A percentile compares a stretch with the other conserved stretches of the same genome.
Conservation (phyloP, 768 basidiomycete genomes). For the Gymnopilus junonius region DNA sequence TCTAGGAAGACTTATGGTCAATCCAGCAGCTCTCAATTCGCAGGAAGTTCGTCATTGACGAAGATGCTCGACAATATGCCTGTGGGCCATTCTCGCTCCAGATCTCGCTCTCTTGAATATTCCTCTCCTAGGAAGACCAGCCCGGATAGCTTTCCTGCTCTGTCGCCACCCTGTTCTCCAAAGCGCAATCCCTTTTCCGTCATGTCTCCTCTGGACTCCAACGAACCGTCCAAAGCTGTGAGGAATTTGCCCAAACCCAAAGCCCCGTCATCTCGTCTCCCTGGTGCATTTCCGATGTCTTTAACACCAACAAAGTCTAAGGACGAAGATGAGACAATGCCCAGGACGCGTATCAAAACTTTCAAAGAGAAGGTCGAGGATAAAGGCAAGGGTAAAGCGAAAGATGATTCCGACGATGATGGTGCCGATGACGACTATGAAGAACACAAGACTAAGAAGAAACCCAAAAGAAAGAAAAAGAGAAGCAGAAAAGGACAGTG, state of each 20-base stretch:
- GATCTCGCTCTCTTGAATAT: conserved; percentile 6
- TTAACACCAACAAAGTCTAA: conserved; percentile 14
- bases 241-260: neutral
- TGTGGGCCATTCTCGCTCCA: neutral
- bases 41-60: neutral
- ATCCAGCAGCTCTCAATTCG: conserved; percentile 5
- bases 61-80: neutral
- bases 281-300: conserved; percentile 22
- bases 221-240: neutral
- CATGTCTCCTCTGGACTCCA: conserved; percentile 11
- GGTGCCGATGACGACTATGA: conserved; percentile 4
- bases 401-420: conserved; percentile 14
- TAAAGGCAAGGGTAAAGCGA: conserved; percentile 24
- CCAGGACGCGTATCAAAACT: neutral
- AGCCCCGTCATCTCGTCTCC: neutral
- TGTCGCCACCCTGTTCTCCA: neutral
- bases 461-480: conserved; percentile 9
- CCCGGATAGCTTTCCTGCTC: conserved; percentile 6
- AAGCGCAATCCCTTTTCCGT: neutral
- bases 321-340: neutral
- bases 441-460: neutral
- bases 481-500: conserved; percentile 5
- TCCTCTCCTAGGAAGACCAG: conserved; percentile 7
- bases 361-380: conserved; percentile 3
- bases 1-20: neutral